These are phyloP conservation scores for Neonectria neomacrospora DNA, from an alignment of 2,329 filamentous ascomycete genomes.

Conservation along the genomic window DNA sequence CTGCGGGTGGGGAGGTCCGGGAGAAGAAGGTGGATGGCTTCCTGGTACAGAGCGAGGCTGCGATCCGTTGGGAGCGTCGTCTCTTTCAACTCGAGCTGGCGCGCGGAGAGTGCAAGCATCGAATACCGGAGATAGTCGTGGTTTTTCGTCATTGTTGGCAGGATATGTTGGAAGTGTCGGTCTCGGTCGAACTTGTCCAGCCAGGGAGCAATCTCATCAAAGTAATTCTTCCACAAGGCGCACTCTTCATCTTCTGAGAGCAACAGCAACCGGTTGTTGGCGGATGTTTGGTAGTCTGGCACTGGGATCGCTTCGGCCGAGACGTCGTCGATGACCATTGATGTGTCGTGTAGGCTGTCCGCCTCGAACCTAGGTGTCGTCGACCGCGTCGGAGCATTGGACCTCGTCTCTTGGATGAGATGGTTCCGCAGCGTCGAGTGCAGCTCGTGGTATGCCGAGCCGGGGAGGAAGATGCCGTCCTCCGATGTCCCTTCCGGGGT, in stretches of 20 bases:
- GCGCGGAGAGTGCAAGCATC: slow-evolving; percentile 62
- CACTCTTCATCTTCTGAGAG: slow-evolving; percentile 48
- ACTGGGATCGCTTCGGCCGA: slow-evolving; percentile 24
- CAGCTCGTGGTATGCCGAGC: slow-evolving; percentile 58
- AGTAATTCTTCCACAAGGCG: slow-evolving; percentile 54
- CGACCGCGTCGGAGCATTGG: slow-evolving; percentile 50
- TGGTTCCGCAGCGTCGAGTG: slow-evolving; percentile 58
- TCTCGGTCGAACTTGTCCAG: slow-evolving; percentile 65
- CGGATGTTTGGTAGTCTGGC: slow-evolving; percentile 33
- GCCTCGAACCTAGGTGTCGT: slow-evolving; percentile 37
- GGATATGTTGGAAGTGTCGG: slow-evolving; percentile 58
- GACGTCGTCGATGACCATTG: slow-evolving; percentile 20
- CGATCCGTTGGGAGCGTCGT: slow-evolving; percentile 48
- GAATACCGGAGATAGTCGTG: slow-evolving; percentile 59
- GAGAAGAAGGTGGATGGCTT: slow-evolving; percentile 61
- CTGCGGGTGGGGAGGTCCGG: slow-evolving; percentile 59
- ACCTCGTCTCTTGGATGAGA: slow-evolving; percentile 56
- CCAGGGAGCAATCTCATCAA: slow-evolving; percentile 56
- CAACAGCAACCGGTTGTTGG: slow-evolving; percentile 16
- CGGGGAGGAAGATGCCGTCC: slow-evolving; percentile 59
- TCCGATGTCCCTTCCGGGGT: slow-evolving; percentile 49
- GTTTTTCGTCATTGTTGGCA: slow-evolving; percentile 58
- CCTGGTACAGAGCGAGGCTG: slow-evolving; percentile 61
- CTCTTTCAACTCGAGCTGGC: slow-evolving; percentile 60
- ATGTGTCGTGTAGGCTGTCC: slow-evolving; percentile 18